Conservation (phyloP, 352 stramenopile species). For the Globisporangium nunn region DNA sequence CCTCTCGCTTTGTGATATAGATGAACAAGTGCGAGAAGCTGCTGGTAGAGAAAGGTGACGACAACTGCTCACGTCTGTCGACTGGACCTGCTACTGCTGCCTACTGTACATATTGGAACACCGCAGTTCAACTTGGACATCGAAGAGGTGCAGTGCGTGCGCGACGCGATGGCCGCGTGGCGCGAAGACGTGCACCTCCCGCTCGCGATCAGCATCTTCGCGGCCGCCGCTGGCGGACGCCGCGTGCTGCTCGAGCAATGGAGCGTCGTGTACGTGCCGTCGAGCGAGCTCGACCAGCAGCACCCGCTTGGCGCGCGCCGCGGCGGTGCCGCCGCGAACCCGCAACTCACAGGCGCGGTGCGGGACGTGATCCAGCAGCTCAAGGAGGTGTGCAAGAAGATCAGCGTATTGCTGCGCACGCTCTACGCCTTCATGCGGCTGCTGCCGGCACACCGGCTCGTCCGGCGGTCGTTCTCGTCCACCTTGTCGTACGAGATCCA, state of each 20-base stretch:
- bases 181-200: constrained; percentile 67
- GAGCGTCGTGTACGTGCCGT: constrained; percentile 50
- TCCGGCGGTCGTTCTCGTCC: constrained; percentile 56
- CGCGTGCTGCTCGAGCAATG: constrained; percentile 72
- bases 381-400: constrained; percentile 75
- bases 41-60: neutral
- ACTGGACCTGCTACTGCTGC: too few species aligned
- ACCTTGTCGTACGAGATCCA: constrained; percentile 60
- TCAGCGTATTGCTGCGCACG: constrained; percentile 60
- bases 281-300: constrained; percentile 18
- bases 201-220: constrained; percentile 64
- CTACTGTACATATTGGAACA: too few species aligned
- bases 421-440: constrained; percentile 75
- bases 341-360: constrained; percentile 17
- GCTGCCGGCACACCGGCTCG: constrained; percentile 64
- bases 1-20: neutral
- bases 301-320: constrained; percentile 5
- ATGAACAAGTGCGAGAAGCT: too few species aligned
- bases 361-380: constrained; percentile 75
- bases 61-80: neutral
- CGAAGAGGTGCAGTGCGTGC: constrained; percentile 61
- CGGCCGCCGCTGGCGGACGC: constrained; percentile 28
- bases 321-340: neutral
- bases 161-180: constrained; percentile 59
- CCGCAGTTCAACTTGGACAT: constrained; percentile 79